Base-by-base conservation (phyloP, 2,329 filamentous ascomycete species). In the Calycina herbarum region DNA sequence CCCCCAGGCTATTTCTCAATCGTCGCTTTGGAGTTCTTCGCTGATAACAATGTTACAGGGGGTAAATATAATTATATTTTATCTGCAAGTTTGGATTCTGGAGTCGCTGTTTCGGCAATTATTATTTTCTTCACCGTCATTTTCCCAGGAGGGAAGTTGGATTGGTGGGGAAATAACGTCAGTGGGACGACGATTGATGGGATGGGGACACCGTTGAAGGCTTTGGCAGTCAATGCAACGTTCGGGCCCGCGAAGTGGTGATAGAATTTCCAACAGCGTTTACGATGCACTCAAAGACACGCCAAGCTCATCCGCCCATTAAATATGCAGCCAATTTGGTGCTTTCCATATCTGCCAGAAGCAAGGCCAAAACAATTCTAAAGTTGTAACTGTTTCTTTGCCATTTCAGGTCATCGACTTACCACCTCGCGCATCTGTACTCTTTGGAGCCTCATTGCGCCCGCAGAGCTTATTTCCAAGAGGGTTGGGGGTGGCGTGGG, bases 31-130 rank as follows among this genome's bases (percentile, higher is more conserved):
- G 65, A 91, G 89, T 78, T 92, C 90, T 2, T 6, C 15, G 15
- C 33, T 45, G 35, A 65, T 68, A 31, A 69, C 74, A 83, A 90
- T 33, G 82, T 82, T 17, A 91, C 89, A 89, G 24, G 89, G 89
- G 79, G 90, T 76, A 87, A 89, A 76, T 92, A 91, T 79, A 92
- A 93, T 79, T 93, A 92, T 74, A 83, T 92, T 73, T 85, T 89
- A 0, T 91, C 89, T 27, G 89, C 89, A 0, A 89, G 86, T 1
- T 79, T 93, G 27, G 90, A 92, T 75, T 85, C 85, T 59, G 90
- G 89, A 6, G 81, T 92, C 6, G 86, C 88, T 10, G 75, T 92
- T 17, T 84, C 83, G 29, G 90, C 89, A 0, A 83, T 93, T 45
- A 76, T 92, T 64, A 89, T 92, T 65, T 91, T 92, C 88, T 87